Base-by-base conservation (phyloP, 345 rosid species). In the Tarenaya hassleriana region DNA sequence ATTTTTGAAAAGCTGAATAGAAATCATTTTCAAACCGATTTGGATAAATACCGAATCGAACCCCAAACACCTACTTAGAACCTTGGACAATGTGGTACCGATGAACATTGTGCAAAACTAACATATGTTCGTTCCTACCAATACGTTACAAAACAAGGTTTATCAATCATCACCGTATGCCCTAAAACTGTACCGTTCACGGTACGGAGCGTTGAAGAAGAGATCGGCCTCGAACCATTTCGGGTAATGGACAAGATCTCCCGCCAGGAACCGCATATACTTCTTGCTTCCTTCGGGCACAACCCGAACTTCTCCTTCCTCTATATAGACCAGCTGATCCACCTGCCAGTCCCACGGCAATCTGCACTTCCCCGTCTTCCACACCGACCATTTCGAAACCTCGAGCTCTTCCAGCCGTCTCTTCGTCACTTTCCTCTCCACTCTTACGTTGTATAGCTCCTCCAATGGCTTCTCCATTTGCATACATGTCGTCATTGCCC, bases 181-280 rank as follows among this genome's bases (percentile, higher is more conserved):
- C 55, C 77, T 75, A 61, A 87, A 91, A 53, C 92, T 84, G 50
- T 84, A 87, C 5, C 92, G 85, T 69, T 87, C 98, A 58, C 73
- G 73, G 56, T 91, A 87, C 5, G 86, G 95, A 41, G 75, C 92
- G 40, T 82, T 84, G 73, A 91, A 91, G 76, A 58, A 84, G 31
- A 91, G 87, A 58, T 91, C 96, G 0, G 96, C 98, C 70, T 91
- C 96, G 15, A 91, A 80, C 98, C 96, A 87, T 72, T 91, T 91
- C 1, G 96, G 96, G 43, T 91, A 91, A 4, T 89, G 76, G 56
- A 91, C 79, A 17, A 91, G 87, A 66, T 91, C 96, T 4, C 98
- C 98, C 0, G 95, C 92, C 42, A 81, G 49, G 52, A 87, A 91
- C 60, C 46, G 81, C 98, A 91, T 80, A 73, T 62, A 91, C 46